Percentiles rank a stretch among this genome's conserved stretches.
These are phyloP conservation scores for Hypoxylon sp. DNA, from an alignment of 2,329 filamentous ascomycete species.

Conservation along the genomic window DNA sequence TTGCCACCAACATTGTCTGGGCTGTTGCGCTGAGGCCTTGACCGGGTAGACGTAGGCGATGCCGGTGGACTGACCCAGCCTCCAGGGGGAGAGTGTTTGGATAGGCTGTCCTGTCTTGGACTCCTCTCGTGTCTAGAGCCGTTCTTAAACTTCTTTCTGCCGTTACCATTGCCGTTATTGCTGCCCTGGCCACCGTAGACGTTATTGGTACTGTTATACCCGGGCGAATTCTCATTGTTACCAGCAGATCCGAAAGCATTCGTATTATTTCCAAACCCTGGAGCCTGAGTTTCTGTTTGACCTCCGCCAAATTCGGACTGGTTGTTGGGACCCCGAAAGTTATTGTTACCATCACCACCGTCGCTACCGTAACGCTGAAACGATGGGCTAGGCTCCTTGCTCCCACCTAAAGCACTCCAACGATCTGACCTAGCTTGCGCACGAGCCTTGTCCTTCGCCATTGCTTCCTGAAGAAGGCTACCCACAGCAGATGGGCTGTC, in stretches of 20 bases:
- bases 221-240: neutral
- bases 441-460: slow-evolving; percentile 34
- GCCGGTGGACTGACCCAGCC: slow-evolving; percentile 23
- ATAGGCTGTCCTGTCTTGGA: neutral
- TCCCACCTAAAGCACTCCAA: slow-evolving; percentile 16
- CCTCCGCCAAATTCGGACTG: neutral
- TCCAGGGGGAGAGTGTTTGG: slow-evolving; percentile 17
- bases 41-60: slow-evolving; percentile 8
- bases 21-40: slow-evolving; percentile 11
- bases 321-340: neutral
- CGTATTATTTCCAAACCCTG: neutral
- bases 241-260: neutral
- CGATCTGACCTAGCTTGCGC: slow-evolving; percentile 31
- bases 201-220: slow-evolving; percentile 11
- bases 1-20: slow-evolving; percentile 32
- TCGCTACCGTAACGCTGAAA: neutral
- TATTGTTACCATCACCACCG: neutral
- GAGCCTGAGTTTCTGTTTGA: neutral
- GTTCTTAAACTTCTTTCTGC: slow-evolving; percentile 7
- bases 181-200: neutral
- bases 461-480: neutral
- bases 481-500: neutral
- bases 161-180: slow-evolving; percentile 1
- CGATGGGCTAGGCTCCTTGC: slow-evolving; percentile 29
- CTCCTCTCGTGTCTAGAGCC: neutral